These are phyloP conservation scores for Cladorrhinum samala DNA, from an alignment of 495 filamentous ascomycete species.

Conservation along the genomic window DNA sequence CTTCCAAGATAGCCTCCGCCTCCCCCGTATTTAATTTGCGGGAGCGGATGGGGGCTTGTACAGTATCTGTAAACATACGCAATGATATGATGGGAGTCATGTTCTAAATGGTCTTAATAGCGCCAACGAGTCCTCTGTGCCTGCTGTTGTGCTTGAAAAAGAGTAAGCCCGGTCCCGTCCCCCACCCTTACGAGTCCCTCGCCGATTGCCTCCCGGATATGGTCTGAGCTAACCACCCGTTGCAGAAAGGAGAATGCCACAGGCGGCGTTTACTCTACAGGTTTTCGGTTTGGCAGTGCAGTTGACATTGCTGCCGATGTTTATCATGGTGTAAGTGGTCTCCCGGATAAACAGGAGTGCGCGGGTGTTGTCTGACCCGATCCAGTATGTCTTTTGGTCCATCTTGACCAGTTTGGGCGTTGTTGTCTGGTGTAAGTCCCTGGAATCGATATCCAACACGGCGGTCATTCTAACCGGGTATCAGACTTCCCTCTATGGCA, in stretches of 20 bases:
- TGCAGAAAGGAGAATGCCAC: constrained; percentile 71
- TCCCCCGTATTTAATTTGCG: constrained; percentile 5
- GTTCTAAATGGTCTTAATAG: constrained; percentile 34
- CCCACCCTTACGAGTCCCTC: not conserved
- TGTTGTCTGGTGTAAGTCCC: constrained; percentile 89
- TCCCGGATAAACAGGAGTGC: not conserved
- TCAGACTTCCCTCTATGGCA: constrained; percentile 97
- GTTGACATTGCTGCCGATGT: constrained; percentile 82
- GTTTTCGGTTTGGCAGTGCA: constrained; percentile 67
- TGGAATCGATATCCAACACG: too few species aligned
- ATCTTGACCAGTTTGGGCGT: constrained; percentile 83
- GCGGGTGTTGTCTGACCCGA: constrained; percentile 4
- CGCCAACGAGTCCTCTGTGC: constrained; percentile 52
- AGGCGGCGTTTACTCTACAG: constrained; percentile 60
- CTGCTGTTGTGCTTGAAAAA: constrained; percentile 79
- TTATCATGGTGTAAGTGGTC: constrained; percentile 74
- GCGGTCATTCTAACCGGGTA: not conserved
- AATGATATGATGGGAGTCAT: constrained; percentile 32
- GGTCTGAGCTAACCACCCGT: too few species aligned
- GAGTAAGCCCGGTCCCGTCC: constrained; percentile 49
- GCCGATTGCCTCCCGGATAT: too few species aligned
- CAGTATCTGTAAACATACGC: constrained; percentile 30
- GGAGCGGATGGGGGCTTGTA: constrained; percentile 17
- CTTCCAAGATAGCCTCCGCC: constrained; percentile 67
- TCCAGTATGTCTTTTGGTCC: constrained; percentile 92